These are phyloP conservation scores for Trifolium repens DNA, from an alignment of 306 rosid species.

Conservation along the genomic window DNA sequence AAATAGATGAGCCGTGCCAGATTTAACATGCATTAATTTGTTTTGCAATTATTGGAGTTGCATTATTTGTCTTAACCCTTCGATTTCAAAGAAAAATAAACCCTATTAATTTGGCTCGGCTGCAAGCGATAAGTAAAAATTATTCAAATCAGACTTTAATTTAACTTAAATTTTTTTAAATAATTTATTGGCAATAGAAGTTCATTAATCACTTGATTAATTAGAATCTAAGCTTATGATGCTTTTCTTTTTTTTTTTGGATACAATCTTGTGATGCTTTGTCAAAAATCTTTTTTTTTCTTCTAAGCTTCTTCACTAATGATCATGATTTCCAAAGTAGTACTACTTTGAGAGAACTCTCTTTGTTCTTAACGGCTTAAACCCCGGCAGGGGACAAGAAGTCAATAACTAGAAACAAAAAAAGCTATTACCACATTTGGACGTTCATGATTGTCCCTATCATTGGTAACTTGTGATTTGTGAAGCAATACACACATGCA, in stretches of 20 bases:
- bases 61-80: background rate
- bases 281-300: background rate
- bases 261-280: too few species aligned
- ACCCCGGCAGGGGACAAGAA: constrained; percentile 41
- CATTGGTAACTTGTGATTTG: constrained; percentile 27
- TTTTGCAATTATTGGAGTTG: constrained; percentile 31
- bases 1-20: constrained; percentile 14
- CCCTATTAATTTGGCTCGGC: too few species aligned
- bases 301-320: background rate
- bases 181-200: too few species aligned
- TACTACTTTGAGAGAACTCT: constrained; percentile 26
- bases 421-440: constrained; percentile 10
- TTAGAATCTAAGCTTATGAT: background rate
- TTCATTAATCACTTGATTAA: background rate
- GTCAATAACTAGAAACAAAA: constrained; percentile 36
- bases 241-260: too few species aligned
- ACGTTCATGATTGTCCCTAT: constrained; percentile 48
- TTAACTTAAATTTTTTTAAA: too few species aligned
- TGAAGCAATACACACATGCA: constrained; percentile 35
- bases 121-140: too few species aligned
- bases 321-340: constrained; percentile 28
- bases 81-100: too few species aligned
- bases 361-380: constrained; percentile 40
- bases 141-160: too few species aligned
- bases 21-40: constrained; percentile 2